A percentile compares a stretch with the other conserved stretches of the same genome.
These are phyloP conservation scores for Filobasidium uniguttulatum DNA, from an alignment of 1,284 basidiomycete species.

Conservation along the genomic window DNA sequence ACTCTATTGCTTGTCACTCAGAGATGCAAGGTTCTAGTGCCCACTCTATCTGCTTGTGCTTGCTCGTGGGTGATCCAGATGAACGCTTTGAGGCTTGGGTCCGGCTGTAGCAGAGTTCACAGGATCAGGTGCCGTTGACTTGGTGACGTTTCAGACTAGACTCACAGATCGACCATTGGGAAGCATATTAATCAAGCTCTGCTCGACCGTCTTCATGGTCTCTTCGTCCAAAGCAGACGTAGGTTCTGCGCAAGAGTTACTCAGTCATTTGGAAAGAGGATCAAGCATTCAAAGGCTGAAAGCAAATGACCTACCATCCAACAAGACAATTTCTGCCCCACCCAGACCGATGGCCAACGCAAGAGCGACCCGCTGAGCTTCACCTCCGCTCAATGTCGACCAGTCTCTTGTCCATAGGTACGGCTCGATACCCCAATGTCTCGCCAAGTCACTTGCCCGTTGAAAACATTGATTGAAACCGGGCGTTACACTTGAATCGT, in stretches of 20 bases:
- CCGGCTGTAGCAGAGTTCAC: constrained; percentile 3
- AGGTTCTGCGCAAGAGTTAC: constrained; percentile 50
- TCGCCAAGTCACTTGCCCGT: constrained; percentile 43
- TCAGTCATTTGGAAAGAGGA: background rate
- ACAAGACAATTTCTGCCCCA: constrained; percentile 61
- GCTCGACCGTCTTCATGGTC: constrained; percentile 52
- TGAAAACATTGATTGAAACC: constrained; percentile 10
- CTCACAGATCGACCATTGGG: constrained; percentile 14
- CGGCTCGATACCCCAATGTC: constrained; percentile 52
- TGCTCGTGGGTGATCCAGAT: constrained; percentile 78
- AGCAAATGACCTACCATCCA: constrained; percentile 54
- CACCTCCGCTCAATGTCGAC: constrained; percentile 65
- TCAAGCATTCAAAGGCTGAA: background rate
- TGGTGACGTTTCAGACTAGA: no score
- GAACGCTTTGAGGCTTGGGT: constrained; percentile 46
- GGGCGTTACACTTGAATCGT: no score
- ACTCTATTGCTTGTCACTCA: background rate
- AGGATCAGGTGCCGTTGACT: background rate
- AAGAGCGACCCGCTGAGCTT: constrained; percentile 64
- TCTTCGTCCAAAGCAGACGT: constrained; percentile 71
- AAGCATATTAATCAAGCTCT: constrained; percentile 46
- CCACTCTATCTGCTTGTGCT: constrained; percentile 59
- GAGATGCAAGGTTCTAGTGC: constrained; percentile 42
- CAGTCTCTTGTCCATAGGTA: constrained; percentile 63
- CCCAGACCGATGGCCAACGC: constrained; percentile 57